These are phyloP conservation scores for Pontederia paniculata DNA, from an alignment of 176 grass and related monocot genomes.

Conservation along the genomic window DNA sequence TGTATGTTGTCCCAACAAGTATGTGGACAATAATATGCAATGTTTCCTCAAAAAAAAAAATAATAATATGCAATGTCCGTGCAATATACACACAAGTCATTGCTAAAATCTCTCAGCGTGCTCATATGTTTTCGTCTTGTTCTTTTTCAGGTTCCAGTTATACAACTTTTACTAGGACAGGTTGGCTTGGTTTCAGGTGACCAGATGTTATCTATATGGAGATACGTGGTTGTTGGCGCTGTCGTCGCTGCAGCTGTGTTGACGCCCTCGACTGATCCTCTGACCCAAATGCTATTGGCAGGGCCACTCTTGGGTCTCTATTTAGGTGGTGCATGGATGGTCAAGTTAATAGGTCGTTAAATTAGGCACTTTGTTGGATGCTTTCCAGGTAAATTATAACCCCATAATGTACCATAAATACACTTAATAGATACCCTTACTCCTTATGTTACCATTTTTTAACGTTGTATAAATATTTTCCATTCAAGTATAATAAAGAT, in stretches of 20 bases:
- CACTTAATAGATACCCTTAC: too few species aligned
- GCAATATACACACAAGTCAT: too few species aligned
- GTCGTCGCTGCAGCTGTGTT: conserved; percentile 87
- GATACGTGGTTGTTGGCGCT: conserved; percentile 89
- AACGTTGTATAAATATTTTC: too few species aligned
- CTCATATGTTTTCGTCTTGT: not conserved
- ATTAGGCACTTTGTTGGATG: not conserved
- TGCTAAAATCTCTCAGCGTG: not conserved
- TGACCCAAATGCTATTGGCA: conserved; percentile 87
- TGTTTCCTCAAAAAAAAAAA: too few species aligned
- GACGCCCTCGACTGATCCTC: conserved; percentile 81
- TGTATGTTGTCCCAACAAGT: too few species aligned
- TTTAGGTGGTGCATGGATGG: conserved; percentile 82
- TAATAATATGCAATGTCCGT: too few species aligned
- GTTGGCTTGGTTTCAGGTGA: conserved; percentile 70
- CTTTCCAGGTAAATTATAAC: not conserved
- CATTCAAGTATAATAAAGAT: too few species aligned
- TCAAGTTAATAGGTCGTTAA: conserved; percentile 80
- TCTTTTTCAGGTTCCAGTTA: conserved; percentile 72
- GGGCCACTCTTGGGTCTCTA: conserved; percentile 87
- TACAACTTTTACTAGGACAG: conserved; percentile 86
- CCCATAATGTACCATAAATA: not conserved
- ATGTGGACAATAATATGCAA: too few species aligned
- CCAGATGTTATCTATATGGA: conserved; percentile 97
- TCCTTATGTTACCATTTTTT: too few species aligned